Base-by-base conservation (phyloP, 1,284 basidiomycete genomes). In the Ustilago hordei region DNA sequence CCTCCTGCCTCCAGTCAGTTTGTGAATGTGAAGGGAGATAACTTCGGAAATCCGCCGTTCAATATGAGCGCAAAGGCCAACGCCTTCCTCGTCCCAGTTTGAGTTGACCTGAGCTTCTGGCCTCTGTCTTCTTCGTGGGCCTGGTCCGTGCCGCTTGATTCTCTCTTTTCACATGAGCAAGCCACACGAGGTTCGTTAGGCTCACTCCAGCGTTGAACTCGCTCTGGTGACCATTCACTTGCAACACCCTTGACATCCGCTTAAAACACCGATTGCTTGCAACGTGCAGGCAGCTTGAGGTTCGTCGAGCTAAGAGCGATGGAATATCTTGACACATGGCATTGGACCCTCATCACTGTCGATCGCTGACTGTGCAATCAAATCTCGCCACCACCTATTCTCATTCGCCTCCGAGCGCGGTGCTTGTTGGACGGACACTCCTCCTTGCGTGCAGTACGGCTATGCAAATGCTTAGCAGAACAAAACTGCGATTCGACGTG, bases 1-100 rank as follows among this genome's bases (percentile, higher is more conserved):
- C 15, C 41, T 15, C 23, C 23, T 19, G 41, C n/a, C 9, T 45
- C 41, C 15, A 45, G 15, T 45, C 36, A 38, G 23, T 28, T 28
- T 28, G 23, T 28, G 23, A 28, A 28, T 28, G 23, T 28, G 23
- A 28, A 28, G 36, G 36, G 9, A 38, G 36, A 7, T 2, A 17
- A 41, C n/a, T 23, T 48, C 45, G 45, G 45, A n/a, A 50, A 50
- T 50, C 48, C 48, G 28, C 48, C 28, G 28, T 15, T 50, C 31
- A 13, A 13, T 50, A 31, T 4, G n/a, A 50, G 48, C 43, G 19
- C 17, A 19, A n/a, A 28, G 23, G 23, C 23, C 43, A 45, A n/a
- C 43, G 19, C 45, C n/a, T 48, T 19, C 28, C n/a, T 50, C 48
- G 31, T 32, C 56, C 19, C 56, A 32, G 32, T 58, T 48, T 58